Conservation (phyloP, 305 asterid species). For the Fraxinus paxiana region DNA sequence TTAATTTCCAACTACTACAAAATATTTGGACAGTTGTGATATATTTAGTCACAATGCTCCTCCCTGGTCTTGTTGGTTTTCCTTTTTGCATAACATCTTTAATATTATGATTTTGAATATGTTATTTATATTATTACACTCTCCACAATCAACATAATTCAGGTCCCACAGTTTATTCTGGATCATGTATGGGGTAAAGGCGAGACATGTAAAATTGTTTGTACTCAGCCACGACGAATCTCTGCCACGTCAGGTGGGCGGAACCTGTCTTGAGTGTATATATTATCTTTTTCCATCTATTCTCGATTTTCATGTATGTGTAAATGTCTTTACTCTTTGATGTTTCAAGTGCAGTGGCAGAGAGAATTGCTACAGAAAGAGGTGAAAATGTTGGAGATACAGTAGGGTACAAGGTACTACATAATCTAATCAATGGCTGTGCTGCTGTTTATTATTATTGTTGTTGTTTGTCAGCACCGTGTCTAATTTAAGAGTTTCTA, state of each 20-base stretch:
- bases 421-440: constrained; percentile 2
- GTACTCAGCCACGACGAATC: constrained; percentile 93
- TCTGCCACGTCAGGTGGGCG: constrained; percentile 87
- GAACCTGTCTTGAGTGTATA: constrained; percentile 16
- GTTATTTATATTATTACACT: constrained; percentile 7
- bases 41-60: background rate
- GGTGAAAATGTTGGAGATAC: constrained; percentile 84
- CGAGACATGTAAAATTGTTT: constrained; percentile 75
- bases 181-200: constrained; percentile 88
- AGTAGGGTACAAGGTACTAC: constrained; percentile 88
- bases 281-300: constrained; percentile 11
- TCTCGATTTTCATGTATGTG: constrained; percentile 18
- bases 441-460: background rate
- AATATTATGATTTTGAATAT: background rate
- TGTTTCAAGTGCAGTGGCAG: constrained; percentile 70
- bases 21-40: background rate
- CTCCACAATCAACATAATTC: constrained; percentile 20
- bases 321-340: constrained; percentile 20
- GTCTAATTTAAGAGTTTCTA: background rate
- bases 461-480: background rate
- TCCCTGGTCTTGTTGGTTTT: background rate
- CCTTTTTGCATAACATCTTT: background rate
- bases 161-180: constrained; percentile 92
- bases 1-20: background rate
- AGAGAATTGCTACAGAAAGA: constrained; percentile 91